Base-by-base conservation (phyloP, 1,284 basidiomycete species). In the Marasmius tenuissimus region DNA sequence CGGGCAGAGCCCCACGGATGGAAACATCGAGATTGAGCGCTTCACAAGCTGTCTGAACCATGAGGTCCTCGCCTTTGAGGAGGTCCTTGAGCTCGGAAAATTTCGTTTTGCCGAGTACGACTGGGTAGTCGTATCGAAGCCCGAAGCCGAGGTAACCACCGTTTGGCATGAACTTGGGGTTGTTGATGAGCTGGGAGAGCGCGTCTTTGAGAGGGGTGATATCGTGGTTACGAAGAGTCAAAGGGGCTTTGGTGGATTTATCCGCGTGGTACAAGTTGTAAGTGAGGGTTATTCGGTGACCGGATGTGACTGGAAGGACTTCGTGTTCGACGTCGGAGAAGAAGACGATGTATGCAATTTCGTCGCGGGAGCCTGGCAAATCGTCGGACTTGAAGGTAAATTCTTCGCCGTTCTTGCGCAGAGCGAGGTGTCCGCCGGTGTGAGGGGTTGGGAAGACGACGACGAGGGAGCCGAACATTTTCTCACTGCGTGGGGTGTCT, bases 401-500 rank as follows among this genome's bases (percentile, higher is more conserved):
- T 59, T 78, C 74, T 10, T 71, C 34, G 12, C 58, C 67, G 12
- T 63, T 60, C 51, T 79, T 72, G 34, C 73, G 72, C 3, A 81
- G 69, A 12, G 73, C 40, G 6, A 83, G 70, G 2, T 65, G 60
- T 1, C 79, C 80, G 8, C 81, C 80, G 62, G 76, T 71, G 60
- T 83, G 77, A 0, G 66, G 16, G 0, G 78, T 78, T 18, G 77
- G 77, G 61, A 74, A 74, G 8, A 79, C 71, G 49, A 81, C 60
- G 20, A 82, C 75, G 12, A 82, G 76, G 1, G 81, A 82, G n/a
- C 76, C 80, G 55, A 81, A 77, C 79, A 80, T 81, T 16, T 67
- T 69, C n/a, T 71, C 64, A 16, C 67, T 65, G 1, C 74, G 73
- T 2, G 78, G 77, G 0, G 78, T 80, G 59, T 80, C 79, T 50